Conservation (phyloP, 2,329 filamentous ascomycete genomes). For the Beauveria australis region DNA sequence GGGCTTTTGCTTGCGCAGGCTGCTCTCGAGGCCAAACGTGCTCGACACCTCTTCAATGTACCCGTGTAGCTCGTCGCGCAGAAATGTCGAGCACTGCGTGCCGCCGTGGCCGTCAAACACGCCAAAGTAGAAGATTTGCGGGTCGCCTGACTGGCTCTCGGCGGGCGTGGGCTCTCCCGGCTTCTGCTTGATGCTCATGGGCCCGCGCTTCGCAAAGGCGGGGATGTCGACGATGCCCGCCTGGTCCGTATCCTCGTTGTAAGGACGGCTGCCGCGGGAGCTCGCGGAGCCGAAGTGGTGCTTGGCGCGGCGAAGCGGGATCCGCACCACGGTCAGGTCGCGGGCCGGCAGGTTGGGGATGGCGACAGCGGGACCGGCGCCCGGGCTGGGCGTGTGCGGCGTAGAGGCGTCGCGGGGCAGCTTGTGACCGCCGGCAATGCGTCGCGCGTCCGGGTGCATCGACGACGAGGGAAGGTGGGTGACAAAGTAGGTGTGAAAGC, state of each 20-base stretch:
- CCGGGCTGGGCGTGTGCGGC: constrained; percentile 56
- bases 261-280: constrained; percentile 71
- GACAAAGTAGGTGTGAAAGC: constrained; percentile 95
- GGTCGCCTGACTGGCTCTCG: constrained; percentile 75
- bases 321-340: constrained; percentile 89
- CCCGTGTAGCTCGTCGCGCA: constrained; percentile 74
- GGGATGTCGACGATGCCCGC: constrained; percentile 90
- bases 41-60: constrained; percentile 79
- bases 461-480: constrained; percentile 92
- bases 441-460: constrained; percentile 74
- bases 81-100: constrained; percentile 75
- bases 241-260: constrained; percentile 92
- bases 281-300: constrained; percentile 85
- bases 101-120: constrained; percentile 96
- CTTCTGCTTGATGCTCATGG: constrained; percentile 50
- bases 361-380: constrained; percentile 49
- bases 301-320: constrained; percentile 86
- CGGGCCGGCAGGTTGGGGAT: constrained; percentile 53
- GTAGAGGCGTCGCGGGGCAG: constrained; percentile 77
- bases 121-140: constrained; percentile 95
- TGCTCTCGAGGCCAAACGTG: constrained; percentile 71
- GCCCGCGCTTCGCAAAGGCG: constrained; percentile 78
- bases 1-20: constrained; percentile 44
- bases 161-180: constrained; percentile 58
- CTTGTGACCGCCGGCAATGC: constrained; percentile 63